Base-by-base conservation (phyloP, 768 basidiomycete genomes). In the Lactarius hatsudake region DNA sequence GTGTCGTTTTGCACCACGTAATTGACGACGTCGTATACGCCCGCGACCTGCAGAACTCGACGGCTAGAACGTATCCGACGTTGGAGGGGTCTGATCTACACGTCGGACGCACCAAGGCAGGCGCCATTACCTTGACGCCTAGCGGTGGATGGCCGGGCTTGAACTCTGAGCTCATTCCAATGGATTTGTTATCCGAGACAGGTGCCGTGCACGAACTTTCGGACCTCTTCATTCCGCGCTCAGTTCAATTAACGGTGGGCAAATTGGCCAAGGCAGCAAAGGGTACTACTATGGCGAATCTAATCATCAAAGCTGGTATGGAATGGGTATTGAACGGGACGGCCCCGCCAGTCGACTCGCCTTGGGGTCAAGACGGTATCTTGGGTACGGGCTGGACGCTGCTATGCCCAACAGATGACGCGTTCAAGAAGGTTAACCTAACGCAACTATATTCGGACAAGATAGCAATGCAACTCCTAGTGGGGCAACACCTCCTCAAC, bases 281-380 rank as follows among this genome's bases (percentile, higher is more conserved):
- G 75, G 93, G 89, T 53, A 87, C 83, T 38, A 97, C 91, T 3
- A 98, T 99, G 95, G 80, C 84, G 26, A 91, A 87, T 38, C 76
- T 99, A 73, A 82, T 97, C 66, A 80, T 83, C 64, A 91, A 90
- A 72, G 94, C 93, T 1, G 94, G 94, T 12, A 85, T 97, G 66
- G 90, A 89, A 43, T 98, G 96, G 95, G 78, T 97, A 43, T 78
- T 98, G 63, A 89, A 98, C 70, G 96, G 96, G 5, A 91, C 87
- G 7, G 78, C 83, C 0, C 91, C 91, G 8, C 90, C 91, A 5
- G 85, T 87, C 71, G 88, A 81, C 62, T 88, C 89, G 12, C 79
- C 78, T 13, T 92, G 88, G 87, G 83, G 83, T 6, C 81, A 86
- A 18, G 73, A 76, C 64, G 81, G 78, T 55, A 72, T 83, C n/a